Conservation (phyloP, 1,139 yeast species). For the Yamadazyma dushanensis region DNA sequence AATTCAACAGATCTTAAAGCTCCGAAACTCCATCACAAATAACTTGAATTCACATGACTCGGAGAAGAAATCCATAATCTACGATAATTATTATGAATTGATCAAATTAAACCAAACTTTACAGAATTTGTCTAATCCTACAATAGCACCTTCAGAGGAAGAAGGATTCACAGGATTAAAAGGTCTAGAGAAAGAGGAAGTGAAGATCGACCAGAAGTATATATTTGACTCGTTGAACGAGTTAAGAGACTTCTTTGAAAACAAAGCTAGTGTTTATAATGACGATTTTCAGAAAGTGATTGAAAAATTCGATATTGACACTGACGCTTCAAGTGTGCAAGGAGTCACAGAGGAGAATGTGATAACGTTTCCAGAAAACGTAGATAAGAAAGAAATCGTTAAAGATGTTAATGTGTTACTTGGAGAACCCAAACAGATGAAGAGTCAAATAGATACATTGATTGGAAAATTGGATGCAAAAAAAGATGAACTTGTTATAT, state of each 20-base stretch:
- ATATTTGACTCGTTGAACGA: constrained; percentile 30
- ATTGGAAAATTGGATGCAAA: constrained; percentile 17
- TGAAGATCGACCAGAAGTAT: constrained; percentile 18
- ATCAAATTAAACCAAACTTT: constrained; percentile 43
- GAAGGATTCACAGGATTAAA: constrained; percentile 10
- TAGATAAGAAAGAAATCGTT: constrained; percentile 17
- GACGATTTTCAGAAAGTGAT: constrained; percentile 32
- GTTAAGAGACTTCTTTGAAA: constrained; percentile 26
- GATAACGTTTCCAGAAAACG: constrained; percentile 12
- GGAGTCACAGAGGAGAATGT: constrained; percentile 16
- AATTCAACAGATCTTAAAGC: constrained; percentile 35
- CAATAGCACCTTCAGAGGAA: constrained; percentile 9
- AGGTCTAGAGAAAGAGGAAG: constrained; percentile 3
- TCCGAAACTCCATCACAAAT: constrained; percentile 34
- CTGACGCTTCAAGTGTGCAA: constrained; percentile 24
- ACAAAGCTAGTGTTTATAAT: constrained; percentile 24
- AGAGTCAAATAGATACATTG: constrained; percentile 16
- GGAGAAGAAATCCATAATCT: constrained; percentile 47
- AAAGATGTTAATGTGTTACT: constrained; percentile 22
- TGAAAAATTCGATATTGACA: constrained; percentile 19
- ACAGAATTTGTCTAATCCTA: constrained; percentile 27
- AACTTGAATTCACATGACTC: constrained; percentile 40
- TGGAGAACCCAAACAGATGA: constrained; percentile 7
- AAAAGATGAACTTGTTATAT: constrained; percentile 24
- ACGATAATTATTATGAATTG: constrained; percentile 47